Evolutionary conservation across 2,329 filamentous ascomycete species (phyloP), one percentile per base, ranked within the genome.

Genomic region (Aureobasidium pullulans): DNA sequence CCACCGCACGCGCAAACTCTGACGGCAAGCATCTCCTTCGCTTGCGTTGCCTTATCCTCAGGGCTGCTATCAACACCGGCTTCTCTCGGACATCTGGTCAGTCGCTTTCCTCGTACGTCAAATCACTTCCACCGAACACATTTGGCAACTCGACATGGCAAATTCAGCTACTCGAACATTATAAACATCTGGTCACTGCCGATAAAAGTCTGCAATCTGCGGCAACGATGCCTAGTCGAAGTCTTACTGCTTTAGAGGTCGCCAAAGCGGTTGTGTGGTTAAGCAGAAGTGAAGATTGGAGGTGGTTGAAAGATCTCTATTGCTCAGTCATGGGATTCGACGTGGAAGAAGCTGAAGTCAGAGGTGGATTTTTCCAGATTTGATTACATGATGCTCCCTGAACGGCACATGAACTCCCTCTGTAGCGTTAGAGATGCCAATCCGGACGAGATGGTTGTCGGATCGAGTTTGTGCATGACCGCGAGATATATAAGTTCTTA

Each of bases 51-150:
- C 80, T 96, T 9, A 85, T 95, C 34, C 78, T 95, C 42, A 91
- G 91, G 70, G 90, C 92, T 1, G 92, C 91, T 28, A 86, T 93
- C 76, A 92, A 93, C 68, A 83, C 88, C 3, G 91, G 91, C 10
- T 96, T 88, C 73, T 81, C 83, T 61, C 86, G 89, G 8, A 80
- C 84, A 19, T 69, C 75, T 2, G 75, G 78, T 10, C 64, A 68
- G 19, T 81, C 82, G 0, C 76, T 96, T 2, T 86, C 90, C 31
- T 79, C 82, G 1, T 96, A 94, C 68, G 85, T 93, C 50, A 87
- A 91, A 67, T 79, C 82, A 10, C 78, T 96, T 4, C 87, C 89
- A 0, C 79, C 84, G 0, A 89, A 88, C 16, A 86, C 89, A 0
- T 96, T 96, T 68, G 92, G 92, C 11, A 81, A 84, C 1, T 73